Conservation (phyloP, 2,329 filamentous ascomycete genomes). For the Penicillium glabrum region DNA sequence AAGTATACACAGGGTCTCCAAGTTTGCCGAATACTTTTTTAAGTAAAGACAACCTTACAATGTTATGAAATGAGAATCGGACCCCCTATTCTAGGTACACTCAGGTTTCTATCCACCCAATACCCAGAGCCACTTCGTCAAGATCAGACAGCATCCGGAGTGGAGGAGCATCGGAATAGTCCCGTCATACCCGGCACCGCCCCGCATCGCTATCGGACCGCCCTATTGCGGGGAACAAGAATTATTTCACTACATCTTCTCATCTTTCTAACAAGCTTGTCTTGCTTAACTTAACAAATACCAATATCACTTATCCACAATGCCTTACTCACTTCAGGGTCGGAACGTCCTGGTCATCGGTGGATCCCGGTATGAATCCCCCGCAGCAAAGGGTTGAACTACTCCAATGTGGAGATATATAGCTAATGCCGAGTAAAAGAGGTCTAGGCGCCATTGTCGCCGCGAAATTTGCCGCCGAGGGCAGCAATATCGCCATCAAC, state of each 20-base stretch:
- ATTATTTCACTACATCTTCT: not conserved
- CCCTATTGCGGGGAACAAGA: not conserved
- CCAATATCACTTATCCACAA: slow-evolving; percentile 27
- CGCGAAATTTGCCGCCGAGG: slow-evolving; percentile 66
- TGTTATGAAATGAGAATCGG: too few species aligned
- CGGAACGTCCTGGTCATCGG: slow-evolving; percentile 66
- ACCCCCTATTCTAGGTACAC: not conserved
- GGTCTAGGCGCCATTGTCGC: slow-evolving; percentile 71
- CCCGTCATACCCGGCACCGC: not conserved
- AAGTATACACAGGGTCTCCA: too few species aligned
- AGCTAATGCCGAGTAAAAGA: slow-evolving; percentile 35
- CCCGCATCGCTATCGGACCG: slow-evolving; percentile 2
- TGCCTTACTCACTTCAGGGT: slow-evolving; percentile 63
- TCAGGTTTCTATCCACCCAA: not conserved
- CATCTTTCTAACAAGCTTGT: not conserved
- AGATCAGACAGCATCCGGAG: not conserved
- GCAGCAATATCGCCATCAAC: slow-evolving; percentile 71
- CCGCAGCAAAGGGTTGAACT: not conserved
- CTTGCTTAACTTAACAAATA: not conserved
- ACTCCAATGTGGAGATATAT: not conserved
- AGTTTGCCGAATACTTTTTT: too few species aligned
- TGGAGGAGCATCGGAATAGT: slow-evolving; percentile 6
- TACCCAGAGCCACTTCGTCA: not conserved
- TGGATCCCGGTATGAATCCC: slow-evolving; percentile 56
- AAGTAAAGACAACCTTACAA: too few species aligned